Evolutionary conservation across 257 asterid genomes (phyloP), one percentile per base, ranked within the genome.

Genomic region (Solanum virginianum): DNA sequence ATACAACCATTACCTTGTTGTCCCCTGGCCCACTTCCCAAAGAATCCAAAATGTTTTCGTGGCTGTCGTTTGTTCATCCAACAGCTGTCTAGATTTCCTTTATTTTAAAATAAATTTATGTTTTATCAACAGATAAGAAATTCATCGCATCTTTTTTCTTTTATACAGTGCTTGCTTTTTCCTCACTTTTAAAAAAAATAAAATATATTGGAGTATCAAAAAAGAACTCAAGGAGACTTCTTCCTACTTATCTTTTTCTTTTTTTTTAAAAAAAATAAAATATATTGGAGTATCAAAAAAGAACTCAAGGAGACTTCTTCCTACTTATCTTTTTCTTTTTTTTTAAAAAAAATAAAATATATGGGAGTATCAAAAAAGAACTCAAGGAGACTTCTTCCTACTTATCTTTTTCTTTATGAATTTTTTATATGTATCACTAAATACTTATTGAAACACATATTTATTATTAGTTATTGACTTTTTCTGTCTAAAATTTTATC

Each of bases 11-110:
- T 69, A 39, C 83, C 85, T 45, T n/a, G 26, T 51, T 60, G 4
- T 43, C 47, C 68, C 68, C 66, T 60, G 66, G 66, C 66, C 66
- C 66, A 3, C 8, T 17, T 15, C 68, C 83, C 39, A 39, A 65
- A 85, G 91, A 85, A 89, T 87, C 82, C 51, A 16, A 68, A 68
- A 79, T 77, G 49, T 80, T 59, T 80, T 89, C 49, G 91, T 93
- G 96, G 96, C 87, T 91, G 82, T 41, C 18, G 15, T 87, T 91
- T 86, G 84, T 24, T 81, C 84, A 80, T 83, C 85, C 83, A 60
- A 85, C 71, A 89, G 83, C 85, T 87, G 60, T 60, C 10, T 45
- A 63, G 49, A 71, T 55, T 83, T 24, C 51, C 0, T 10, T 39
- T 10, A 9, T 20, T 4, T 1, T 15, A 63, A 7, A 14, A 15